phyloP scores from a whole-genome alignment of 1,284 basidiomycete genomes.

The Ceratobasidium sp. region DNA sequence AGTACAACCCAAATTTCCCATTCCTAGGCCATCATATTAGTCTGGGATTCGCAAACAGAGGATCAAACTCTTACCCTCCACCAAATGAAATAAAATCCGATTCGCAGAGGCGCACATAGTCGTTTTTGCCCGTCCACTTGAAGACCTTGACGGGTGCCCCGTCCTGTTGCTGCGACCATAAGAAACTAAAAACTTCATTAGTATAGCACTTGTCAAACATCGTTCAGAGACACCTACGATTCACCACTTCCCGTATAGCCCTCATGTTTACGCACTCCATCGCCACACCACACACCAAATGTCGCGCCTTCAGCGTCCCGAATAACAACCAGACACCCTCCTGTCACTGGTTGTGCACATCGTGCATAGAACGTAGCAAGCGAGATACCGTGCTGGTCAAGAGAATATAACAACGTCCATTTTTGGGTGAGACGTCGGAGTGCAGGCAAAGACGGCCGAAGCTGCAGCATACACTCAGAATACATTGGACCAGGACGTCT shows the following conservation, averaged over 20 bases:
- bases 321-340: conserved; percentile 52
- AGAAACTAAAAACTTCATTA: conserved; percentile 66
- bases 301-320: conserved; percentile 52
- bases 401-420: conserved; percentile 93
- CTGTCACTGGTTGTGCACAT: conserved; percentile 62
- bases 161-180: conserved; percentile 68
- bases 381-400: conserved; percentile 96
- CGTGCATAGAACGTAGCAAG: conserved; percentile 86
- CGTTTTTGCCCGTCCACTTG: conserved; percentile 91
- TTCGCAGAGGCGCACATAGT: conserved; percentile 91
- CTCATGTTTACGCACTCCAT: conserved; percentile 69
- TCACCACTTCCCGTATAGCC: conserved; percentile 87
- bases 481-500: background rate
- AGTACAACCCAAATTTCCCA: conserved; percentile 88
- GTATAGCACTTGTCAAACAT: background rate
- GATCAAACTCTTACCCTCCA: conserved; percentile 77
- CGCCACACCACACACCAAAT: conserved; percentile 88
- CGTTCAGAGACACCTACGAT: conserved; percentile 67
- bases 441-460: conserved; percentile 81
- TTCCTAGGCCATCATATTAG: conserved; percentile 66
- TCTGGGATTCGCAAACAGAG: background rate
- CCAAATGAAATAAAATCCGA: conserved; percentile 86
- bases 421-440: conserved; percentile 79
- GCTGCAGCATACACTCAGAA: conserved; percentile 60
- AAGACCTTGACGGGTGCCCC: conserved; percentile 70